phyloP scores from a whole-genome alignment of 2,329 filamentous ascomycete genomes.

The Anisogramma anomala region DNA sequence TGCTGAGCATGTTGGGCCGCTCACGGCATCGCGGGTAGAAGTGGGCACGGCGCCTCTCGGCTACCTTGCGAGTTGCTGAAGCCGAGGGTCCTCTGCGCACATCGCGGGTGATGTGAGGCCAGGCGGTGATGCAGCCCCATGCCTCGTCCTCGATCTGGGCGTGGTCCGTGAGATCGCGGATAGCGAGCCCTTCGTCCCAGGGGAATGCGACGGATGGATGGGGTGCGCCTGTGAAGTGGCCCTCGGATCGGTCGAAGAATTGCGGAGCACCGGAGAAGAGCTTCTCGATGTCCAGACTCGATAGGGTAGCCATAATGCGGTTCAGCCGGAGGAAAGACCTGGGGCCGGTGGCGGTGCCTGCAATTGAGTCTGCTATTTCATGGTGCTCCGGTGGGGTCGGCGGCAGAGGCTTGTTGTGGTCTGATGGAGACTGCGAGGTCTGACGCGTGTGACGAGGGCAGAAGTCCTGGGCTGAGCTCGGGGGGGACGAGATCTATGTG shows the following conservation, averaged over 20 bases:
- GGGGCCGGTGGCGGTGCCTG: not conserved
- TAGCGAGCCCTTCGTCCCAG: conserved; percentile 50
- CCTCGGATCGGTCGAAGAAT: conserved; percentile 51
- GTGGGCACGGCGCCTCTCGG: conserved; percentile 39
- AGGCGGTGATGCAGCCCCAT: conserved; percentile 52
- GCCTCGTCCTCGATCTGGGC: conserved; percentile 50
- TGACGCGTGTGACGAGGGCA: conserved; percentile 6
- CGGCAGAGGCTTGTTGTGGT: conserved; percentile 47
- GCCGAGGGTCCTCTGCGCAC: conserved; percentile 33
- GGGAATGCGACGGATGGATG: conserved; percentile 56
- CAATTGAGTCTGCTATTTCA: conserved; percentile 15
- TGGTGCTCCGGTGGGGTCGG: conserved; percentile 36
- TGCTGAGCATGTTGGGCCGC: conserved; percentile 60
- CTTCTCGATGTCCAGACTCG: conserved; percentile 50
- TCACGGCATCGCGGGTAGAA: conserved; percentile 50
- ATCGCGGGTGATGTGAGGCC: conserved; percentile 47
- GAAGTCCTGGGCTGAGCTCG: conserved; percentile 20
- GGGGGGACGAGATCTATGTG: conserved; percentile 19
- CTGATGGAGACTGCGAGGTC: conserved; percentile 28
- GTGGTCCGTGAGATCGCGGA: conserved; percentile 54
- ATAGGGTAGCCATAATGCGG: conserved; percentile 49
- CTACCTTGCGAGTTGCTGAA: conserved; percentile 29
- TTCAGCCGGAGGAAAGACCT: conserved; percentile 32
- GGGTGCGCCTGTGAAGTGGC: conserved; percentile 47
- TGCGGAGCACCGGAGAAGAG: conserved; percentile 68